A percentile compares a stretch with the other conserved stretches of the same genome.
Evolutionary conservation across 129 eudicot genomes (phyloP).

Genomic region (Helianthus annuus): DNA sequence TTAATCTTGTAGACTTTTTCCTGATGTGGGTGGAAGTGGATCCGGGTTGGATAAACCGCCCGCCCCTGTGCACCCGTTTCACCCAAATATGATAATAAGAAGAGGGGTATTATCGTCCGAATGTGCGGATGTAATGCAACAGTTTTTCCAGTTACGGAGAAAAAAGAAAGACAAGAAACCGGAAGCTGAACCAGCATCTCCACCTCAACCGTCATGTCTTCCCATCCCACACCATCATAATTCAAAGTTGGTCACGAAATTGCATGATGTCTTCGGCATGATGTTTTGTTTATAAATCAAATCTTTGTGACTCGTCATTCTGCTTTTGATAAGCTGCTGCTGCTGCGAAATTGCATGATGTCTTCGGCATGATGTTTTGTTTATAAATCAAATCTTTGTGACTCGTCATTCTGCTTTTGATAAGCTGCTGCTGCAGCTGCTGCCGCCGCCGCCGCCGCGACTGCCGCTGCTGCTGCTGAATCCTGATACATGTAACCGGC

Average conservation of each 20-base stretch:
- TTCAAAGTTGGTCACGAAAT: conserved; percentile 58
- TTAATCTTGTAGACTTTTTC: conserved; percentile 68
- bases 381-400: conserved; percentile 1
- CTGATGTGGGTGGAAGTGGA: conserved; percentile 55
- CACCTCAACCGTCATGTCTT: conserved; percentile 54
- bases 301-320: conserved; percentile 9
- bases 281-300: conserved; percentile 64
- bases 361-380: conserved; percentile 41
- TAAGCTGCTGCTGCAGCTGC: no score
- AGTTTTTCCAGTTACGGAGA: conserved; percentile 82
- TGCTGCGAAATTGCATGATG: conserved; percentile 70
- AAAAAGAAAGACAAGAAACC: conserved; percentile 49
- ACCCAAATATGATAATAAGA: conserved; percentile 71
- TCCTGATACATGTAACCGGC: no score
- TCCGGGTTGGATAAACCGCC: conserved; percentile 53
- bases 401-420: conserved; percentile 4
- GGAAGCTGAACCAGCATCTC: conserved; percentile 38
- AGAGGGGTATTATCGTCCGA: conserved; percentile 81
- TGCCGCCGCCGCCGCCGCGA: no score
- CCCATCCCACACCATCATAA: conserved; percentile 45
- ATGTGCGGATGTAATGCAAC: conserved; percentile 87
- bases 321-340: no score
- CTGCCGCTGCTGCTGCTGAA: no score
- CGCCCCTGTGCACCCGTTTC: conserved; percentile 85
- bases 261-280: conserved; percentile 63